Conservation (phyloP, 2,329 filamentous ascomycete genomes). For the Monosporascus sp. region DNA sequence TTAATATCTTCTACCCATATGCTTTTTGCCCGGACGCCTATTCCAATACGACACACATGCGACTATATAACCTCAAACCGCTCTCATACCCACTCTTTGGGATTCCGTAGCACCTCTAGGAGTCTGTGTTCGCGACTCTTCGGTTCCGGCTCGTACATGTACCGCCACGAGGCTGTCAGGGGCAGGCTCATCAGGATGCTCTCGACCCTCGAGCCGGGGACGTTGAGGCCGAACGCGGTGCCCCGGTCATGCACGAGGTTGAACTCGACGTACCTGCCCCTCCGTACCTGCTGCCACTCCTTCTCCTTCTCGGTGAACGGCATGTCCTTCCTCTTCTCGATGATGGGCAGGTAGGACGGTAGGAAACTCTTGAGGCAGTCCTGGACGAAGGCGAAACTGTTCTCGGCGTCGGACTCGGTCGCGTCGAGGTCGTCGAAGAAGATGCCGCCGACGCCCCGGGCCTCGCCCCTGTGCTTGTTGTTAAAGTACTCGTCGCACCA, state of each 20-base stretch:
- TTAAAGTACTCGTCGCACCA: constrained; percentile 99
- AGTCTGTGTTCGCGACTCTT: constrained; percentile 74
- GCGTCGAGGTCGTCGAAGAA: constrained; percentile 98
- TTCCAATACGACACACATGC: too few relatives aligned
- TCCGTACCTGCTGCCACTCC: constrained; percentile 90
- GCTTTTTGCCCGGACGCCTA: too few relatives aligned
- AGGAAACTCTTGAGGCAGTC: constrained; percentile 83
- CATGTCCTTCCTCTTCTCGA: constrained; percentile 87
- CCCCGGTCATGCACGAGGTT: constrained; percentile 96
- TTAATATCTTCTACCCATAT: too few relatives aligned
- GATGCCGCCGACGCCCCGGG: constrained; percentile 86
- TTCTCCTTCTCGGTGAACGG: constrained; percentile 81
- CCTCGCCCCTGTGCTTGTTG: constrained; percentile 85
- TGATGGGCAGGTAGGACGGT: constrained; percentile 84
- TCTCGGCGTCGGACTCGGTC: constrained; percentile 78
- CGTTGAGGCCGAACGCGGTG: constrained; percentile 89
- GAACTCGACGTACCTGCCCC: constrained; percentile 97
- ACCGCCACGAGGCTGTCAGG: constrained; percentile 87
- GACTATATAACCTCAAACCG: not conserved
- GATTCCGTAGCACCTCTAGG: constrained; percentile 63
- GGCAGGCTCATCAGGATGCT: constrained; percentile 97
- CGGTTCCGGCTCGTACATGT: constrained; percentile 83
- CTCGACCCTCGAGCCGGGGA: constrained; percentile 85
- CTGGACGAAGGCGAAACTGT: constrained; percentile 83
- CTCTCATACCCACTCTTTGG: constrained; percentile 60